Evolutionary conservation across 2,329 filamentous ascomycete genomes (phyloP).

Genomic region (Neonectria punicea): DNA sequence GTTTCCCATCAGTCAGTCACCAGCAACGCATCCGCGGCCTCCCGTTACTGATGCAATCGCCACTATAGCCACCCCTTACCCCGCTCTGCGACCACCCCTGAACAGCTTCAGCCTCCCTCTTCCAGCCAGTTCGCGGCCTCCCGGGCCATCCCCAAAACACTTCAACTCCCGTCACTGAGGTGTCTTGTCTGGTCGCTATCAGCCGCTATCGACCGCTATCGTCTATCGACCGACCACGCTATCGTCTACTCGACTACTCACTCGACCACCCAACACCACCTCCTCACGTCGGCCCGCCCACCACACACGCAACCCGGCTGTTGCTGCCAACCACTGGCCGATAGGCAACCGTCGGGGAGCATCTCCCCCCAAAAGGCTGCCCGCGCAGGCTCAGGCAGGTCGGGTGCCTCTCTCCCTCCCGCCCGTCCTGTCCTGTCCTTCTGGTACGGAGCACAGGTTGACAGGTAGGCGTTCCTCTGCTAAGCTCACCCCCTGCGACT

Average conservation of each 20-base stretch:
- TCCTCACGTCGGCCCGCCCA: not conserved
- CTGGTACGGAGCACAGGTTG: not conserved
- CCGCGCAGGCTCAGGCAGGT: not conserved
- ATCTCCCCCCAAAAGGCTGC: slow-evolving; percentile 7
- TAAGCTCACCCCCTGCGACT: slow-evolving; percentile 37
- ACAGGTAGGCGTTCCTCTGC: slow-evolving; percentile 6
- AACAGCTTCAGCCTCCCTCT: slow-evolving; percentile 26
- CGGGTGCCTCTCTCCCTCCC: not conserved
- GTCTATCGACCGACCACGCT: not conserved
- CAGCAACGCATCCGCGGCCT: not conserved
- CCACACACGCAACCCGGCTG: slow-evolving; percentile 3
- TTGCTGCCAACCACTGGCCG: slow-evolving; percentile 3
- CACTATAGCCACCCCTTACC: slow-evolving; percentile 42
- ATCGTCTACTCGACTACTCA: too few relatives aligned
- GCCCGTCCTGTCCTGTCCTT: not conserved
- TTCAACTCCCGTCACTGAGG: not conserved
- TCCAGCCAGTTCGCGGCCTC: slow-evolving; percentile 11
- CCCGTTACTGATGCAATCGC: slow-evolving; percentile 32
- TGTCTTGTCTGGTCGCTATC: slow-evolving; percentile 4
- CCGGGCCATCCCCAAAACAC: slow-evolving; percentile 13
- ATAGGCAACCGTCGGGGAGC: slow-evolving; percentile 4
- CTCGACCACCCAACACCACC: not conserved
- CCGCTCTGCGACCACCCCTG: slow-evolving; percentile 38
- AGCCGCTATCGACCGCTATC: not conserved
- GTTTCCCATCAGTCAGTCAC: not conserved